Evolutionary conservation across 768 basidiomycete species (phyloP).

Genomic region (Butyriboletus loyo): DNA sequence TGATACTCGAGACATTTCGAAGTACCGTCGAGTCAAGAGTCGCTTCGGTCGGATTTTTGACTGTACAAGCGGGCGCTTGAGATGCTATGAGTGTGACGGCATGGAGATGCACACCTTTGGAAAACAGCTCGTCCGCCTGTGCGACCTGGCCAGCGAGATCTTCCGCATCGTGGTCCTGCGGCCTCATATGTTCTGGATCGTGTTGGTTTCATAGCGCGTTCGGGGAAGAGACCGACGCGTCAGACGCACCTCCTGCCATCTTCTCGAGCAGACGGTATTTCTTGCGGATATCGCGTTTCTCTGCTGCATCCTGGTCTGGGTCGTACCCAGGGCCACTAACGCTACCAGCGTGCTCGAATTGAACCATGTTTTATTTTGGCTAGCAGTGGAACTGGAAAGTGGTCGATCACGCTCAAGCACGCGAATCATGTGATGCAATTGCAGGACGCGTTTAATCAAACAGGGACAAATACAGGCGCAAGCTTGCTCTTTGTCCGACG

Average conservation of each 20-base stretch:
- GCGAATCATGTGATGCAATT: slow-evolving; percentile 16
- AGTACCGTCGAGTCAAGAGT: slow-evolving; percentile 86
- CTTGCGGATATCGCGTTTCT: slow-evolving; percentile 70
- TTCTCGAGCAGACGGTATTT: slow-evolving; percentile 67
- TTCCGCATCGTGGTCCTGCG: slow-evolving; percentile 54
- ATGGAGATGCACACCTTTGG: slow-evolving; percentile 45
- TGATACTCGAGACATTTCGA: slow-evolving; percentile 70
- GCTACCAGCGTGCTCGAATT: slow-evolving; percentile 4
- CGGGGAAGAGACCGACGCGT: neutral
- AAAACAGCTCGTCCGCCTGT: slow-evolving; percentile 59
- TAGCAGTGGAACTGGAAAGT: neutral
- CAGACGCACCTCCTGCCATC: slow-evolving; percentile 55
- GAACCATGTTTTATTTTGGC: slow-evolving; percentile 19
- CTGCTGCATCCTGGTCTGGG: slow-evolving; percentile 81
- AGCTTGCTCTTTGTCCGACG: neutral
- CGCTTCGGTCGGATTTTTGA: slow-evolving; percentile 83
- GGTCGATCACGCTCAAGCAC: neutral
- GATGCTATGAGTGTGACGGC: slow-evolving; percentile 1
- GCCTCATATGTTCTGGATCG: slow-evolving; percentile 43
- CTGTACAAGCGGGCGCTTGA: slow-evolving; percentile 33
- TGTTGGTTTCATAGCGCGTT: neutral
- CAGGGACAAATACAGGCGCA: slow-evolving; percentile 14
- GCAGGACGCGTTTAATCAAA: slow-evolving; percentile 27
- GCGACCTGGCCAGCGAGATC: slow-evolving; percentile 55
- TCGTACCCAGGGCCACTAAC: slow-evolving; percentile 54